Percentiles rank a stretch among this genome's conserved stretches.
Conservation (phyloP, 2,329 filamentous ascomycete species). For the Colletotrichum chlorophyti region DNA sequence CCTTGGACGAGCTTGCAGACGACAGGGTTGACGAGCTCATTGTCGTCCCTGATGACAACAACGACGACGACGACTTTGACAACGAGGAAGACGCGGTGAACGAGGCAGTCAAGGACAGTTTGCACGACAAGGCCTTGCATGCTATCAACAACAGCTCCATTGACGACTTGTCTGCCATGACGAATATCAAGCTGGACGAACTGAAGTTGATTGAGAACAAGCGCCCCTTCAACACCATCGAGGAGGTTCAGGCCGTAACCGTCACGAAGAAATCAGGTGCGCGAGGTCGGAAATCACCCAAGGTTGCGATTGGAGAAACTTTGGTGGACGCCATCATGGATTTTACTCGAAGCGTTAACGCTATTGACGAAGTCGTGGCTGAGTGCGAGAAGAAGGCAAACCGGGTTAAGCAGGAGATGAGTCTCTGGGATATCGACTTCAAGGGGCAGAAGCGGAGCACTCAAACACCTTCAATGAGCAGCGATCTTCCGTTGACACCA, state of each 20-base stretch:
- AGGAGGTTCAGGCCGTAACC: constrained; percentile 71
- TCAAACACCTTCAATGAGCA: constrained; percentile 34
- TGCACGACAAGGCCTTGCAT: constrained; percentile 64
- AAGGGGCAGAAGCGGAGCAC: constrained; percentile 48
- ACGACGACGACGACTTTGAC: constrained; percentile 48
- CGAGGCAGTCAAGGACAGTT: constrained; percentile 34
- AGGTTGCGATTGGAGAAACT: constrained; percentile 58
- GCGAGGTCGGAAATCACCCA: constrained; percentile 46
- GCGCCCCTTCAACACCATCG: constrained; percentile 75
- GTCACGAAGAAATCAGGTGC: constrained; percentile 54
- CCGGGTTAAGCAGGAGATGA: constrained; percentile 52
- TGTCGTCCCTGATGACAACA: constrained; percentile 45
- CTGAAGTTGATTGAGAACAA: constrained; percentile 74
- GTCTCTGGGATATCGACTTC: constrained; percentile 56
- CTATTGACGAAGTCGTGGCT: constrained; percentile 81
- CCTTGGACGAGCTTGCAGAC: constrained; percentile 35
- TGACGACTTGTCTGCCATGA: constrained; percentile 82
- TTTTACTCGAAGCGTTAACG: constrained; percentile 81
- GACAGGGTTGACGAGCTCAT: constrained; percentile 34
- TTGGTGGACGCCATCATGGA: constrained; percentile 63
- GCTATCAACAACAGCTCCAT: constrained; percentile 84
- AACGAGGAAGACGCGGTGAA: constrained; percentile 33
- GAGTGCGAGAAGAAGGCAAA: constrained; percentile 78
- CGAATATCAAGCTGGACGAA: constrained; percentile 73
- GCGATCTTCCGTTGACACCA: constrained; percentile 50